Base-by-base conservation (phyloP, 1,284 basidiomycete species). In the Cutaneotrichosporon arboriforme region DNA sequence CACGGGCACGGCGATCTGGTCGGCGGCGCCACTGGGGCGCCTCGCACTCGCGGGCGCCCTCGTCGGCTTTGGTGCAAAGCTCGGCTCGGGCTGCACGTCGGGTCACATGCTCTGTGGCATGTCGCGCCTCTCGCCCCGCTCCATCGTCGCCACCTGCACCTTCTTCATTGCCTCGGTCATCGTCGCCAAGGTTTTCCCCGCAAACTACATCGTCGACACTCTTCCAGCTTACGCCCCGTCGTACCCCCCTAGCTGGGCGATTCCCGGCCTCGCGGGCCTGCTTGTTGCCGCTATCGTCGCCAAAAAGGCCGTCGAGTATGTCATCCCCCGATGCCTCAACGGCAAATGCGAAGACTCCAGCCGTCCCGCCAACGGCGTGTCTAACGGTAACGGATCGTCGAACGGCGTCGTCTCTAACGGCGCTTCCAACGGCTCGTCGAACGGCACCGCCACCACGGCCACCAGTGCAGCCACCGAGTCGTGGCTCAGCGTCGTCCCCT, bases 51-150 rank as follows among this genome's bases (percentile, higher is more conserved):
- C 83, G 8, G 84, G 85, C 1, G 66, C 82, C 9, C 72, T 85
- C 8, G 82, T 84, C 12, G 85, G 85, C 2, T 54, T 84, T 1
- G 85, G 84, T 4, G 79, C 81, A 9, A 83, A 81, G 76, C 83
- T 57, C 35, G 51, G 51, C n/a, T 44, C 44, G 1, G 56, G 54
- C 8, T 56, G 54, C 50, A 56, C 54, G 8, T 55, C 52, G 59
- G 85, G 84, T 45, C 85, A 87, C 73, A 84, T 87, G 79, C 77
- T 87, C 46, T 81, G 80, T 58, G 85, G 85, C 34, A 61, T 84
- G 22, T 82, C 84, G 18, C 79, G 82, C 26, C 76, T 84, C 49
- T 85, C 84, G 18, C 58, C 72, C 34, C 78, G 84, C 77, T 83
- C 69, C 8, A 41, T 77, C 35, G 46, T 70, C 31, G 80, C 81